Evolutionary conservation across 2,329 filamentous ascomycete species (phyloP).

Genomic region (Tolypocladium capitatum): DNA sequence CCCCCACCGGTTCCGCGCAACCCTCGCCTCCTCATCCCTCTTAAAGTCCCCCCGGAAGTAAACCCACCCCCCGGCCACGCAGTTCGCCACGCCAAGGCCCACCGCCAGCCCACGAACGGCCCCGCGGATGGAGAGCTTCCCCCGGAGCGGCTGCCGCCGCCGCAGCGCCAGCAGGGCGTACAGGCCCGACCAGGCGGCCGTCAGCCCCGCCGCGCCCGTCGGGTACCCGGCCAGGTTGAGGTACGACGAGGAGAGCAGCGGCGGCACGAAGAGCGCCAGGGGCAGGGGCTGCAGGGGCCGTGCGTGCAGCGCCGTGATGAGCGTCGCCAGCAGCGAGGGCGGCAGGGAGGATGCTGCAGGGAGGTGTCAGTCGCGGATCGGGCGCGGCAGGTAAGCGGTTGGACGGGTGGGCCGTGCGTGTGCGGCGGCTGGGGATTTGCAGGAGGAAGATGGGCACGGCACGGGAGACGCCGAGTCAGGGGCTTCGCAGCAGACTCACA

Average conservation of each 20-base stretch:
- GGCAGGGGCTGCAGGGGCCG: conserved; percentile 38
- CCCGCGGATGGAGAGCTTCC: conserved; percentile 34
- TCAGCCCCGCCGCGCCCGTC: conserved; percentile 41
- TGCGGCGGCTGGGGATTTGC: not conserved
- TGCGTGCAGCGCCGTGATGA: conserved; percentile 42
- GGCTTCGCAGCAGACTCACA: conserved; percentile 24
- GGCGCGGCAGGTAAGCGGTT: not conserved
- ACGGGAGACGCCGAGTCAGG: not conserved
- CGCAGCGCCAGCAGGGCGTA: conserved; percentile 43
- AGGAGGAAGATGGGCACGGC: not conserved
- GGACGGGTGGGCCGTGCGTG: not conserved
- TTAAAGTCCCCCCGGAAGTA: conserved; percentile 38
- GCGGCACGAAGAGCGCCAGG: conserved; percentile 36
- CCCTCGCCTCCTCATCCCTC: conserved; percentile 33
- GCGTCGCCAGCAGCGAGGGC: conserved; percentile 40
- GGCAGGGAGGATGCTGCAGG: conserved; percentile 37
- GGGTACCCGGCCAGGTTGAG: conserved; percentile 46
- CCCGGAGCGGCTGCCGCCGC: conserved; percentile 24
- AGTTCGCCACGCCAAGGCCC: conserved; percentile 34
- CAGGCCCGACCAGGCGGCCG: conserved; percentile 42
- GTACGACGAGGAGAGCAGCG: conserved; percentile 43
- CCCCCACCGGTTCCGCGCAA: conserved; percentile 38
- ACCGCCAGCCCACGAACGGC: conserved; percentile 37
- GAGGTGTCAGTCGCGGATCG: not conserved
- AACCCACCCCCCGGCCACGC: conserved; percentile 34